Conservation (phyloP, 495 filamentous ascomycete genomes). For the Penicillium herquei region DNA sequence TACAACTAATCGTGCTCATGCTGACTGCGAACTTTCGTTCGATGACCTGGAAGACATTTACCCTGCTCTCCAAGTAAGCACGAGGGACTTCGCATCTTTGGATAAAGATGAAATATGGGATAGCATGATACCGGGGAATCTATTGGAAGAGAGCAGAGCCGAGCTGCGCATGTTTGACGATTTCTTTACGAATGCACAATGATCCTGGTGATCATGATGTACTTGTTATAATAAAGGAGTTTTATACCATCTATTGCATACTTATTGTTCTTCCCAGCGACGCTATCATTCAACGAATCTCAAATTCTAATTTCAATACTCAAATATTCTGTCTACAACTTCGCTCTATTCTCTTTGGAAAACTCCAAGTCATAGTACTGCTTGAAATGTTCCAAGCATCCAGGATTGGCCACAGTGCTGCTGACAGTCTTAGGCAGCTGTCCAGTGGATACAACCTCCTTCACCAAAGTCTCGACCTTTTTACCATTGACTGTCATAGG, state of each 20-base stretch:
- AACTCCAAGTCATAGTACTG: conserved; percentile 14
- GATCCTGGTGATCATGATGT: background rate
- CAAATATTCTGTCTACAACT: conserved; percentile 6
- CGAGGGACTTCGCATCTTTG: background rate
- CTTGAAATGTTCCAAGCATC: conserved; percentile 16
- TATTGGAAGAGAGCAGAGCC: background rate
- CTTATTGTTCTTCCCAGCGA: no score
- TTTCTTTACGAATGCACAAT: background rate
- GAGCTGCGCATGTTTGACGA: background rate
- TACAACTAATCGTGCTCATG: no score
- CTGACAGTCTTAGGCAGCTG: conserved; percentile 17
- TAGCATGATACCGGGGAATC: background rate
- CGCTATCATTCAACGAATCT: background rate
- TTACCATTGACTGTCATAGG: conserved; percentile 78
- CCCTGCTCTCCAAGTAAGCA: no score
- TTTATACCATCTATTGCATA: no score
- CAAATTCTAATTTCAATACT: background rate
- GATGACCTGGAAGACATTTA: no score
- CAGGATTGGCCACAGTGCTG: conserved; percentile 22
- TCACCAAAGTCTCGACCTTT: conserved; percentile 74
- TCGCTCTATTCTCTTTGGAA: conserved; percentile 2
- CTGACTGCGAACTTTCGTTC: no score
- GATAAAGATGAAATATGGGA: background rate
- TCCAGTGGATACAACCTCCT: conserved; percentile 61
- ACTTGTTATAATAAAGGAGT: no score